Evolutionary conservation across 805 yeast genomes (phyloP).

Genomic region (Candida maltosa): DNA sequence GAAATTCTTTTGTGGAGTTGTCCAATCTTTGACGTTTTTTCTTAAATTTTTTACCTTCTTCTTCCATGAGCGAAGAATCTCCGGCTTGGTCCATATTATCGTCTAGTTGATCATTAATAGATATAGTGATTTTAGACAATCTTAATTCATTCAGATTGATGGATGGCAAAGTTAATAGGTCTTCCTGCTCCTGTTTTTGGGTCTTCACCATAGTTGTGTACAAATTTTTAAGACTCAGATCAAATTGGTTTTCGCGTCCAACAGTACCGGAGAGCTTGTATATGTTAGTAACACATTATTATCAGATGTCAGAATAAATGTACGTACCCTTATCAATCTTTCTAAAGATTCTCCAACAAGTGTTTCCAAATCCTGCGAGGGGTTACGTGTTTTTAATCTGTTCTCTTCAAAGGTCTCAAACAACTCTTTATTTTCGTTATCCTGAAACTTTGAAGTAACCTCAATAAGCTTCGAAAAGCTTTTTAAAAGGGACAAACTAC

Average conservation of each 20-base stretch:
- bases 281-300: background rate
- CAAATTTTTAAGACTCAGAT: slow-evolving; percentile 2
- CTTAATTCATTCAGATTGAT: background rate
- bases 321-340: background rate
- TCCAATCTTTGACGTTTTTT: slow-evolving; percentile 3
- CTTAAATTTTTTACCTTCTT: background rate
- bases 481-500: background rate
- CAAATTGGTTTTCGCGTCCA: background rate
- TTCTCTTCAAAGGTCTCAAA: background rate
- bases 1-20: slow-evolving; percentile 1
- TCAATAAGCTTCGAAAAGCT: background rate
- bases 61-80: background rate
- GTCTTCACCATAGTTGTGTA: background rate
- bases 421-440: background rate
- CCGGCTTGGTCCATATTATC: background rate
- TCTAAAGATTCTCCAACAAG: background rate
- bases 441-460: background rate
- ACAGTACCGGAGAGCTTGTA: background rate
- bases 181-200: background rate
- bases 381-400: background rate
- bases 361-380: too few relatives aligned
- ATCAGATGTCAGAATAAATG: background rate
- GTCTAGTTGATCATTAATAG: background rate
- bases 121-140: slow-evolving; percentile 1
- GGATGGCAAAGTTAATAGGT: background rate